Evolutionary conservation across 1,284 basidiomycete genomes (phyloP), one percentile per base, ranked within the genome.

Genomic region (Naganishia sp.): DNA sequence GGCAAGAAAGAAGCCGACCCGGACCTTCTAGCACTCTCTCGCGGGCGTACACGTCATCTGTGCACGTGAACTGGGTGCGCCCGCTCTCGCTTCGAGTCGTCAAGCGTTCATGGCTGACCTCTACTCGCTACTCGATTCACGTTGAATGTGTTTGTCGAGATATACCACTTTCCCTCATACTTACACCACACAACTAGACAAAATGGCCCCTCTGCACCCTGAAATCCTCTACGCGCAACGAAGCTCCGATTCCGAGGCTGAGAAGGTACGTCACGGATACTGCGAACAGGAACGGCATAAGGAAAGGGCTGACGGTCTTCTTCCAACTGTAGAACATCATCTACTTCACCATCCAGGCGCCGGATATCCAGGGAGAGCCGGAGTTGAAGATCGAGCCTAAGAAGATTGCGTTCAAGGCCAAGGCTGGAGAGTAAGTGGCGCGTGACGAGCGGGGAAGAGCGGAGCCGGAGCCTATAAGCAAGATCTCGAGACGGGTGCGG

Each of bases 141-240:
- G 45, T 18, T n/a, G 18, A n/a, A 18, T n/a, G 28, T 2, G 28
- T 28, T 28, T 28, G 3, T 28, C 28, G 28, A 28, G 28, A 28
- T 28, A 28, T 28, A 28, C 28, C 28, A 28, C 28, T 28, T 28
- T 28, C 6, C 6, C 50, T 53, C 52, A 21, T 25, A 16, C 28
- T 15, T 25, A 28, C 52, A 5, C 18, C 4, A 18, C 45, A 48
- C 15, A 48, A 48, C 45, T 48, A 15, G 21, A 59, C 64, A 75
- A 68, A 65, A 79, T 78, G 77, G 71, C 77, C 43, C 73, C 74
- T 69, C 71, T 78, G 69, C 90, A 93, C 80, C 92, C 93, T 52
- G 91, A 95, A 81, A 83, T 94, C 63, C 83, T 91, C 3, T 96
- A 92, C 90, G 92, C 93, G 57, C 92, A 96, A 80, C 86, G 93